Base-by-base conservation (phyloP, 495 filamentous ascomycete genomes). In the Bombardia bombarda region DNA sequence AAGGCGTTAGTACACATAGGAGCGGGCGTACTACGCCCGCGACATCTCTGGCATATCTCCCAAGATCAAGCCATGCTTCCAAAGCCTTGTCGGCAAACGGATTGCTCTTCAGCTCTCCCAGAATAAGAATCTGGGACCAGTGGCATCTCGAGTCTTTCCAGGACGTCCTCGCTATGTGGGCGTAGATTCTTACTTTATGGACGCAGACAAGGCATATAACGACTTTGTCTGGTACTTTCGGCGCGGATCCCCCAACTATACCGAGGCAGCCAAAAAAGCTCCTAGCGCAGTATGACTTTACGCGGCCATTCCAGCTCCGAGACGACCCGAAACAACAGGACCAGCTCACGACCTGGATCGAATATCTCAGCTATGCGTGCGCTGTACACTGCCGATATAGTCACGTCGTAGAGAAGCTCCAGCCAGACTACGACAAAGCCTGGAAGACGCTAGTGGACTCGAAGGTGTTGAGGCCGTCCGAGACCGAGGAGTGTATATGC, bases 341-440 rank as follows among this genome's bases (percentile, higher is more conserved):
- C 33, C 50, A 54, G 44, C 17, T 61, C 19, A 51, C 53, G n/a
- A 61, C 52, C 8, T 61, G 57, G 55, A 51, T 61, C 39, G 57
- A 61, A 40, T 58, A 58, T 31, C 41, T 59, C 22, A 38, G 37
- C 18, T 61, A 43, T 24, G 41, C 39, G 28, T 59, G 43, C 38
- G 28, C 32, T 17, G 12, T 23, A 24, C 45, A 49, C 42, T 37
- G 57, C 36, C 13, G 34, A 31, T 16, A 9, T 23, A 28, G 9
- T 14, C 37, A 19, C 2, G 7, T 24, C 32, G 18, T 45, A 31
- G 12, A 45, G 21, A 7, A 23, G 1, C 13, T 2, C 13, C 32
- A 40, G 44, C 17, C 20, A 24, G 12, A 25, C 2, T 32, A 51
- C 21, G 48, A 51, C 38, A 13, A 34, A 31, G 38, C 19, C 4